Evolutionary conservation across 768 basidiomycete genomes (phyloP).

Genomic region (Leccinum subtestaceum): DNA sequence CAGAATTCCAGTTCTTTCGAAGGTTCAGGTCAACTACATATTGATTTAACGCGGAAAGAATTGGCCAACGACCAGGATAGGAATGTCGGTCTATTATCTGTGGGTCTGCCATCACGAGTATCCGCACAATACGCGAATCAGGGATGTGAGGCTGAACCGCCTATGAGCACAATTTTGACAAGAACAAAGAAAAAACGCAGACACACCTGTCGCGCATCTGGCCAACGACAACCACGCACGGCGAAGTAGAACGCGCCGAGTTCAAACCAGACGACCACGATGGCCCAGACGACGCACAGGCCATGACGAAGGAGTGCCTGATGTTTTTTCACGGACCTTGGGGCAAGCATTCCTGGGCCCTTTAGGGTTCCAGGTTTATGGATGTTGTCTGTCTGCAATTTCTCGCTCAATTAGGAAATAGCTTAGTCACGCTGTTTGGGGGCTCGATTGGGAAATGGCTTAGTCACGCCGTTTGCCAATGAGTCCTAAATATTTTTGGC

Average conservation of each 20-base stretch:
- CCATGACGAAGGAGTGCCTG: conserved; percentile 26
- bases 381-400: too few species aligned
- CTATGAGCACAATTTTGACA: background rate
- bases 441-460: too few species aligned
- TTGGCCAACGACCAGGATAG: conserved; percentile 57
- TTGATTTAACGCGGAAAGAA: conserved; percentile 59
- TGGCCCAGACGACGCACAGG: conserved; percentile 59
- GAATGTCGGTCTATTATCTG: conserved; percentile 78
- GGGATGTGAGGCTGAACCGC: conserved; percentile 17
- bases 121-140: conserved; percentile 26
- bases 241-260: conserved; percentile 51
- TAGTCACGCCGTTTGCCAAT: too few species aligned
- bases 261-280: conserved; percentile 70
- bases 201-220: conserved; percentile 41
- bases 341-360: background rate
- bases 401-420: too few species aligned
- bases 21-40: conserved; percentile 77
- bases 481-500: too few species aligned
- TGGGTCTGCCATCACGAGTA: conserved; percentile 83
- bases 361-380: too few species aligned
- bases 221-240: conserved; percentile 57
- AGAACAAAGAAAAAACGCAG: conserved; percentile 3
- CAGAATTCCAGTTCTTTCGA: conserved; percentile 79
- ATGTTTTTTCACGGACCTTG: conserved; percentile 8
- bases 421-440: too few species aligned